Base-by-base conservation (phyloP, 768 basidiomycete genomes). In the Hericium coralloides region DNA sequence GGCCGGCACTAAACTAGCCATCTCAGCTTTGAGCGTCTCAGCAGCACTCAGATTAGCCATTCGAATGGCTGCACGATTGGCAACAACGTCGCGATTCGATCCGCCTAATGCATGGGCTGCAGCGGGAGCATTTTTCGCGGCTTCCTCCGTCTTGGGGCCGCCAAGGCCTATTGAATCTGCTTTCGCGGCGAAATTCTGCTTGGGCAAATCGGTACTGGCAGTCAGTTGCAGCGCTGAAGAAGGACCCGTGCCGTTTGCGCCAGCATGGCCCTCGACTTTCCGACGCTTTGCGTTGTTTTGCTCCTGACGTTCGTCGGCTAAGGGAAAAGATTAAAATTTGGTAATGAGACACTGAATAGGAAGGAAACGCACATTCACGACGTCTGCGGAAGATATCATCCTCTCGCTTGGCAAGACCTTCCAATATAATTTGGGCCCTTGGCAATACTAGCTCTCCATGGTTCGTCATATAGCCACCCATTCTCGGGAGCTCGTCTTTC, bases 11-110 rank as follows among this genome's bases (percentile, higher is more conserved):
- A 76, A 67, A 20, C 83, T 81, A 61, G 85, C 80, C 61, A 98
- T 71, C 71, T 98, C 92, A 53, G 92, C 93, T 73, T 92, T 95
- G 65, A 98, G 77, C 69, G 87, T 81, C 69, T 98, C 92, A 55
- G 95, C 95, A 48, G 95, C 95, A 74, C 84, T 92, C 84, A 98
- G 83, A 68, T 98, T 98, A 26, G 95, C 95, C 82, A 95, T 85
- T 59, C 95, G 84, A 61, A 97, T 92, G 23, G 89, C 91, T 60
- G 83, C 82, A 43, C 92, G 83, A 70, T 95, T 95, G 51, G 87
- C 86, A 26, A 95, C 92, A 58, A 95, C 83, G 69, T 94, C 91
- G 55, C 82, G 81, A 69, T 95, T 95, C n/a, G 87, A 88, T 20
- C 90, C 90, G 43, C 82, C 86, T 53, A 95, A 74, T 43, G 88